Evolutionary conservation across 192 early-diverging fungal species (phyloP).

Genomic region (Coemansia sp.): DNA sequence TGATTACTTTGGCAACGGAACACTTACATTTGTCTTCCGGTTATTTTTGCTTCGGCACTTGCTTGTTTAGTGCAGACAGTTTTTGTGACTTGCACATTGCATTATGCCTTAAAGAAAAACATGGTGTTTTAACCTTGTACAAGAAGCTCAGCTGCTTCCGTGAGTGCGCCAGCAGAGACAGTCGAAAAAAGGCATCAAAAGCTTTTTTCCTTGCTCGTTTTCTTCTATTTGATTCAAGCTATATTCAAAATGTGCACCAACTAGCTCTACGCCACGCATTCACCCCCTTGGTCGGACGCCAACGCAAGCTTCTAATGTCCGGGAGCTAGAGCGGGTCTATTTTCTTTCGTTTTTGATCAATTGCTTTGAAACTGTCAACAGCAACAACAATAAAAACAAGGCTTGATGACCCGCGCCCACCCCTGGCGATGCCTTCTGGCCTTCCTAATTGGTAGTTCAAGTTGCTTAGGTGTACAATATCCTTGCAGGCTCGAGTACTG

Average conservation of each 20-base stretch:
- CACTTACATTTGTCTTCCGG: not conserved
- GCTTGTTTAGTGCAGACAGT: not conserved
- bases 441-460: not conserved
- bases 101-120: too few species aligned
- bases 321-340: too few species aligned
- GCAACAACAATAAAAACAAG: too few species aligned
- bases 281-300: too few species aligned
- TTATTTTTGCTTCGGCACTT: not conserved
- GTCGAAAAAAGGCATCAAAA: not conserved
- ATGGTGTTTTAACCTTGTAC: conserved; percentile 3
- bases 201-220: too few species aligned
- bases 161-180: not conserved
- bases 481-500: conserved; percentile 4
- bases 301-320: too few species aligned
- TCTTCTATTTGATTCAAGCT: too few species aligned
- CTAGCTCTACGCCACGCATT: too few species aligned
- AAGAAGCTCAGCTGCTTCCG: not conserved
- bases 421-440: not conserved
- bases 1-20: conserved; percentile 1
- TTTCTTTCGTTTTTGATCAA: too few species aligned
- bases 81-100: not conserved
- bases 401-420: too few species aligned
- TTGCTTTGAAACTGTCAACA: too few species aligned
- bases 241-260: too few species aligned
- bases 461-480: not conserved